Evolutionary conservation across 768 basidiomycete species (phyloP), one percentile per base, ranked within the genome.

Genomic region (Mycena epipterygia): DNA sequence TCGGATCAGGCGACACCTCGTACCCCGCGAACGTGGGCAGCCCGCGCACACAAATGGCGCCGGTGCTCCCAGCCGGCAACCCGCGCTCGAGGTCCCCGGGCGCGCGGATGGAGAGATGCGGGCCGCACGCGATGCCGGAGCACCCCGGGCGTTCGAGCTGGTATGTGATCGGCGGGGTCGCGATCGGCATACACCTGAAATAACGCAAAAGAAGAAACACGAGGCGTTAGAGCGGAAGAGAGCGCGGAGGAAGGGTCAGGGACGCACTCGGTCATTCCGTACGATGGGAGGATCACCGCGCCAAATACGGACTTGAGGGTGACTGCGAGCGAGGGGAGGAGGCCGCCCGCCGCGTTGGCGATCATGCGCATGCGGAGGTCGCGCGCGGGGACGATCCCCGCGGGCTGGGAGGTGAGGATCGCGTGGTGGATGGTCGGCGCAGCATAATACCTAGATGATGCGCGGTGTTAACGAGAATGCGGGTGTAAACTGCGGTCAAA

Each of bases 281-380:
- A 90, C 2, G 89, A 89, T 27, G 89, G 89, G 12, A 89, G 79
- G n/a, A 90, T 83, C 12, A 84, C 83, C 3, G 88, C 88, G 32
- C 82, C 82, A 75, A 90, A 90, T 4, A 84, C 83, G 37, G 81
- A 74, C 76, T 85, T 85, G 42, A 90, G 78, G 61, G 84, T 79
- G 27, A 83, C 77, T 16, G 89, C 88, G 17, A 88, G 83, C 1
- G 87, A 85, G 6, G 89, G 88, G 0, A 87, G 78, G 19, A 90
- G 81, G 1, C 88, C 87, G 2, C 87, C 87, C 0, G 89, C 89
- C 32, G 85, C 85, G 62, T 87, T 87, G 55, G 82, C 83, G 41
- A 87, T 83, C 80, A 86, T 83, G 35, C 86, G 84, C 58, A 86
- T 81, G n/a, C 76, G 76, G 11, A 83, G 76, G 67, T 84, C 82